Conservation (phyloP, 2,329 filamentous ascomycete species). For the Phialocephala sp. region DNA sequence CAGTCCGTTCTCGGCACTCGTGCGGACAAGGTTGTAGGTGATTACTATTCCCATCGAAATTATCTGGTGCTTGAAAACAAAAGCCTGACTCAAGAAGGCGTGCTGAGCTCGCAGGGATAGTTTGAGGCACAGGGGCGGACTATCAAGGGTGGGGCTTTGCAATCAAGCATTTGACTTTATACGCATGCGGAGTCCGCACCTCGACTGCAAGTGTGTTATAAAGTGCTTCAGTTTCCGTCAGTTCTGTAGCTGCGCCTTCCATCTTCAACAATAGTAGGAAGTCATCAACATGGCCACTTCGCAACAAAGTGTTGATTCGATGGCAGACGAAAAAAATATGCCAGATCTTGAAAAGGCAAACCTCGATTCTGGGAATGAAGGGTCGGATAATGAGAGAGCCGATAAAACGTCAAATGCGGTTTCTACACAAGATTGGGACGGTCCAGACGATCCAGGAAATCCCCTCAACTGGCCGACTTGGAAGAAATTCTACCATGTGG, state of each 20-base stretch:
- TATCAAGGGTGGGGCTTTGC: background rate
- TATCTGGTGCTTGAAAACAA: background rate
- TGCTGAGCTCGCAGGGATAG: background rate
- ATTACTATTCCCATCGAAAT: slow-evolving; percentile 2
- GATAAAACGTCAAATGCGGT: background rate
- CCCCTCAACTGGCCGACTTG: slow-evolving; percentile 36
- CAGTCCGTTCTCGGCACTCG: background rate
- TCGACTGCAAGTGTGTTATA: background rate
- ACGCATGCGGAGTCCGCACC: background rate
- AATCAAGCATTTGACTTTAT: background rate
- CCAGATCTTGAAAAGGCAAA: slow-evolving; percentile 16
- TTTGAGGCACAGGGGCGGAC: background rate
- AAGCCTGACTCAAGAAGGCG: background rate
- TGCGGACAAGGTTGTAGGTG: background rate
- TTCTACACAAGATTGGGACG: slow-evolving; percentile 30
- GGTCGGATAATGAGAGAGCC: slow-evolving; percentile 19
- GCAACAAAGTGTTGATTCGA: background rate
- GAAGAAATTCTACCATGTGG: slow-evolving; percentile 32
- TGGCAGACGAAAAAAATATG: background rate
- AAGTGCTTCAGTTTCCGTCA: background rate
- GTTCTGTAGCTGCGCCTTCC: background rate
- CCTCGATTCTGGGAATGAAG: background rate
- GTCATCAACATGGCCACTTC: background rate
- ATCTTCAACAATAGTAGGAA: background rate
- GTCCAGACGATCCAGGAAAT: slow-evolving; percentile 37